Evolutionary conservation across 108 stramenopile species (phyloP), one percentile per base, ranked within the genome.

Genomic region (Skeletonema potamos): DNA sequence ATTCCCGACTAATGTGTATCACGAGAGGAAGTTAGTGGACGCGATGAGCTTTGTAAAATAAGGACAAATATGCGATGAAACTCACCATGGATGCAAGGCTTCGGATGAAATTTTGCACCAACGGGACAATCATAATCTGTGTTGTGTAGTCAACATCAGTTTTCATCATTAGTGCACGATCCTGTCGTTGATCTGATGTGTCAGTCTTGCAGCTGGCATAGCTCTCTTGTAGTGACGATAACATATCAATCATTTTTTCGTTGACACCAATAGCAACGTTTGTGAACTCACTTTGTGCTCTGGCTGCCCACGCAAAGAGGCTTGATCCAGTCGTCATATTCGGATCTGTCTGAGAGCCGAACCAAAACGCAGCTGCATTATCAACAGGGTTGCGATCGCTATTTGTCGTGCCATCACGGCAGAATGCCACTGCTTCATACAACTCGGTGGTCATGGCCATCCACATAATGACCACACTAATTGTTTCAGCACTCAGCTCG

Each of bases 331-430:
- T 80, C 55, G 61, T 77, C 30, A 54, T 55, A 12, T 78, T 81
- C 26, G 82, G 66, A 9, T 58, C 73, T 58, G 83, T 79, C 9
- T 82, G 75, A 20, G 84, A 37, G 39, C 93, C 93, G 17, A 92
- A 83, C 89, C 89, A 94, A 18, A 89, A 74, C 4, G 84, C 93
- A 22, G 91, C 88, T 17, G 90, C 93, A 17, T 75, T 72, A 64
- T 94, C 93, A 44, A 94, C 56, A 29, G 66, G 30, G 54, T 64
- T 54, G 62, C 63, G 61, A 54, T 56, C 55, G 8, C 61, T 39
- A 27, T 62, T 61, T 27, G 64, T 54, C 9, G 17, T 37, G 20
- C 66, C 62, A 22, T 81, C 61, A 33, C 87, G 76, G 26, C 78
- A 64, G n/a, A 56, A 48, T 46, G 15, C 20, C 1, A 74, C 80